phyloP scores from a whole-genome alignment of 2,329 filamentous ascomycete genomes.

The Fusarium denticulatum region DNA sequence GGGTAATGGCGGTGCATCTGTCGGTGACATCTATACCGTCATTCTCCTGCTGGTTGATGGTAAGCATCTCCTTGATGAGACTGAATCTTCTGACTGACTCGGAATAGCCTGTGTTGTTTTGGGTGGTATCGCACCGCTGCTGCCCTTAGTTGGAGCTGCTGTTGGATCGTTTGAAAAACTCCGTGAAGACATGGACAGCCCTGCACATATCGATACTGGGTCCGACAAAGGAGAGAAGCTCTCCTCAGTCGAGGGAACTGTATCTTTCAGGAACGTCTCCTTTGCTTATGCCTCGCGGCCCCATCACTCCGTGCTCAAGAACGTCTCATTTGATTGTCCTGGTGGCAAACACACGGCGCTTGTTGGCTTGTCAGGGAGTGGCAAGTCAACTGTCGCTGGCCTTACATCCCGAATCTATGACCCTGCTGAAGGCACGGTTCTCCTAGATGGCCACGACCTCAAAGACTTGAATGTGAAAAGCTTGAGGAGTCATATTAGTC shows the following conservation, averaged over 20 bases:
- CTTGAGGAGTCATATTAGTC: constrained; percentile 54
- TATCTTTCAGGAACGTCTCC: constrained; percentile 53
- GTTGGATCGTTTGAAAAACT: constrained; percentile 68
- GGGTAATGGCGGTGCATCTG: constrained; percentile 48
- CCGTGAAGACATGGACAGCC: constrained; percentile 64
- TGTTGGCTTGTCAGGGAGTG: constrained; percentile 67
- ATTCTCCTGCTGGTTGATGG: constrained; percentile 72
- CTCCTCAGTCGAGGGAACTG: constrained; percentile 52
- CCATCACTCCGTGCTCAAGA: constrained; percentile 54
- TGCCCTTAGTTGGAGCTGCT: constrained; percentile 69
- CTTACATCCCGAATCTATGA: constrained; percentile 68
- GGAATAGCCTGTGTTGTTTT: constrained; percentile 66
- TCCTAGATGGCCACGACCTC: constrained; percentile 60
- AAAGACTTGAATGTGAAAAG: constrained; percentile 58
- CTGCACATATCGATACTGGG: constrained; percentile 56
- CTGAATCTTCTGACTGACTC: constrained; percentile 11
- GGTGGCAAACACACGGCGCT: constrained; percentile 63
- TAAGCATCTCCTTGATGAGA: constrained; percentile 36
- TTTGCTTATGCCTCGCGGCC: constrained; percentile 59
- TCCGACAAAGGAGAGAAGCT: constrained; percentile 53
- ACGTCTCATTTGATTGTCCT: constrained; percentile 59
- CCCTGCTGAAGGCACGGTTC: constrained; percentile 58
- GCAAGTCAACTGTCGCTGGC: constrained; percentile 66
- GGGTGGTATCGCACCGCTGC: constrained; percentile 69
- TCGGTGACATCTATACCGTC: constrained; percentile 68